A percentile compares a stretch with the other conserved stretches of the same genome.
phyloP scores from a whole-genome alignment of 148 eudicot genomes.

The Persicaria tinctoria region DNA sequence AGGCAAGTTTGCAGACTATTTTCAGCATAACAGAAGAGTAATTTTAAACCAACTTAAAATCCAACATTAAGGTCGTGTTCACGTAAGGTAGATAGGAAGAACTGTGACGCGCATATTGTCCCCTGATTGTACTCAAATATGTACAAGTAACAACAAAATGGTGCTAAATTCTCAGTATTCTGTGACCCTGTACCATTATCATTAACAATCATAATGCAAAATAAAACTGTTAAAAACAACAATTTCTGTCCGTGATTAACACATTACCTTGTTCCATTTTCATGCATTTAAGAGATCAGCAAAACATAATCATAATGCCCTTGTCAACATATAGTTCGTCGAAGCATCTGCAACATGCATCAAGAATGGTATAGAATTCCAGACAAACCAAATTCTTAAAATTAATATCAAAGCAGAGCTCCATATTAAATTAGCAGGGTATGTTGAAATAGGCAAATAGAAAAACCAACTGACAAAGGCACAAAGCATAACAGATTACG shows the following conservation, averaged over 20 bases:
- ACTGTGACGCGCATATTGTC: neutral
- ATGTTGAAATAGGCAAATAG: neutral
- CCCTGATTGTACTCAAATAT: neutral
- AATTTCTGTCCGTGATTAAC: neutral
- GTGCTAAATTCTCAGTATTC: neutral
- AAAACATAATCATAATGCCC: neutral
- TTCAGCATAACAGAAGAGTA: neutral
- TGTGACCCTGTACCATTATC: neutral
- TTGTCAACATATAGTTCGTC: neutral
- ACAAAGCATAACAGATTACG: neutral
- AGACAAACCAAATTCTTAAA: neutral
- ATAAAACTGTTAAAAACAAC: neutral
- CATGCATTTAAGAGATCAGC: neutral
- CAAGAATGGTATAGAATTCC: neutral
- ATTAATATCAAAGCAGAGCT: neutral
- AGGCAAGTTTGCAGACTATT: neutral
- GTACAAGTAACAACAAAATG: neutral
- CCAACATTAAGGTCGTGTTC: neutral
- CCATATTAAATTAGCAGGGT: neutral
- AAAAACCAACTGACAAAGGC: neutral
- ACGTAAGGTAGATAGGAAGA: neutral
- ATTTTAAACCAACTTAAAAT: neutral
- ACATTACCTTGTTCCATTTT: slow-evolving; percentile 11
- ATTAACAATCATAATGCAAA: neutral
- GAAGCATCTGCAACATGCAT: neutral